phyloP scores from a whole-genome alignment of 148 eudicot genomes.

The Persicaria maculosa region DNA sequence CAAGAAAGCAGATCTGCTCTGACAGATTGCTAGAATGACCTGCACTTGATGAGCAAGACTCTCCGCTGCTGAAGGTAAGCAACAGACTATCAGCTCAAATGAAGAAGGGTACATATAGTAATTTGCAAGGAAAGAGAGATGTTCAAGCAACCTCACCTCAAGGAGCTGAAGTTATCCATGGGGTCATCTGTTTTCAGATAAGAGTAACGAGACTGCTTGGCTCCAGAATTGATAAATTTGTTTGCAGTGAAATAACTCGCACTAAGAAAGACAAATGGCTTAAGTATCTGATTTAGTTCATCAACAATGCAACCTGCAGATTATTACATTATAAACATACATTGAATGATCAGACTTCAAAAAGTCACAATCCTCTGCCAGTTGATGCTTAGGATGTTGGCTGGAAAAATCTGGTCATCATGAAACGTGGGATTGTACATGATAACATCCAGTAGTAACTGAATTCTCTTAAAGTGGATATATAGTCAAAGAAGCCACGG shows the following conservation, averaged over 20 bases:
- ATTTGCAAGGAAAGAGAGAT: not conserved
- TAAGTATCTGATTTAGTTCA: not conserved
- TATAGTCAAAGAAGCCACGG: not conserved
- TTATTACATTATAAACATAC: not conserved
- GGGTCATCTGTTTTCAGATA: constrained; percentile 2
- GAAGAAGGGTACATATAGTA: not conserved
- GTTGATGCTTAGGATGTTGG: constrained; percentile 1
- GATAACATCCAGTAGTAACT: not conserved
- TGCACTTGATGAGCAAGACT: constrained; percentile 11
- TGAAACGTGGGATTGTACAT: not conserved
- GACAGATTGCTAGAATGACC: not conserved
- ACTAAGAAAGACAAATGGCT: not conserved
- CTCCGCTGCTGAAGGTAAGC: constrained; percentile 1
- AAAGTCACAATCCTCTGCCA: not conserved
- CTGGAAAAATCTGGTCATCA: constrained; percentile 6
- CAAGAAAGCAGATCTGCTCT: not conserved
- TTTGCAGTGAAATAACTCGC: constrained; percentile 4
- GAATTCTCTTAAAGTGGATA: not conserved
- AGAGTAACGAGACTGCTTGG: constrained; percentile 9
- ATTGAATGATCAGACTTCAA: constrained; percentile 2
- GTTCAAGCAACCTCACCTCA: constrained; percentile 2
- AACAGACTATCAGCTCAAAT: not conserved
- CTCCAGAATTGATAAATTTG: constrained; percentile 3
- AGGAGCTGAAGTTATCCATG: constrained; percentile 10
- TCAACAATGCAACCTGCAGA: not conserved